These are phyloP conservation scores for Diaporthe amygdali DNA, from an alignment of 2,329 filamentous ascomycete genomes.

Conservation along the genomic window DNA sequence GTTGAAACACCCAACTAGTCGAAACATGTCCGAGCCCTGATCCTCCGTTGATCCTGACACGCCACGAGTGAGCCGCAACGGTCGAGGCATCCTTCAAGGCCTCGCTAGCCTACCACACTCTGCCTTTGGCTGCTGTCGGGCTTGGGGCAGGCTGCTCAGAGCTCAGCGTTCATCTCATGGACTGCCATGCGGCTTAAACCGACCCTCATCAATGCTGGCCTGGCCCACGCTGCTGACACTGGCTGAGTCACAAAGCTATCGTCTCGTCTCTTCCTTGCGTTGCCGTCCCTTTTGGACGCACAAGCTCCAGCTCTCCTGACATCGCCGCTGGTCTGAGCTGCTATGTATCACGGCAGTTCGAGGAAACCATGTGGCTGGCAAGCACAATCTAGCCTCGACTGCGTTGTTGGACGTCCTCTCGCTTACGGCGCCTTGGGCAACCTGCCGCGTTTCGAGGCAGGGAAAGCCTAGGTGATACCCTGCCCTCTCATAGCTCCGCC, in stretches of 20 bases:
- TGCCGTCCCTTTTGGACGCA: neutral
- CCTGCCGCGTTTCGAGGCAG: conserved; percentile 1
- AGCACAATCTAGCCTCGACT: neutral
- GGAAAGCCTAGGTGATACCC: neutral
- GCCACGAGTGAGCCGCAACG: conserved; percentile 11
- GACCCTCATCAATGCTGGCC: conserved; percentile 2
- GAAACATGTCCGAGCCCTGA: conserved; percentile 5
- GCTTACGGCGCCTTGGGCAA: neutral
- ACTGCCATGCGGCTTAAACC: conserved; percentile 1
- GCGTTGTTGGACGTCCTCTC: neutral
- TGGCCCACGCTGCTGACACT: conserved; percentile 2
- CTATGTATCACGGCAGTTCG: neutral
- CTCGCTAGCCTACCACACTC: neutral
- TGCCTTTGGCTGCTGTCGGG: neutral
- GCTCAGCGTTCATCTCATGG: conserved; percentile 6
- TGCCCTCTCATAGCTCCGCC: neutral
- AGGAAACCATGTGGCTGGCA: neutral
- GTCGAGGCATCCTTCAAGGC: neutral
- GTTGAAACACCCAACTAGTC: conserved; percentile 11
- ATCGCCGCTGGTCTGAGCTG: neutral
- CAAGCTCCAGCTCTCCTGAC: neutral
- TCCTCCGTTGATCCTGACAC: conserved; percentile 8
- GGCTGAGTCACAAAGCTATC: neutral
- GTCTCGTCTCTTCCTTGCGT: neutral
- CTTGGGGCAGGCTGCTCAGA: neutral